Percentiles rank a stretch among this genome's conserved stretches.
Evolutionary conservation across 2,329 filamentous ascomycete genomes (phyloP).

Genomic region (Ascochyta koolunga): DNA sequence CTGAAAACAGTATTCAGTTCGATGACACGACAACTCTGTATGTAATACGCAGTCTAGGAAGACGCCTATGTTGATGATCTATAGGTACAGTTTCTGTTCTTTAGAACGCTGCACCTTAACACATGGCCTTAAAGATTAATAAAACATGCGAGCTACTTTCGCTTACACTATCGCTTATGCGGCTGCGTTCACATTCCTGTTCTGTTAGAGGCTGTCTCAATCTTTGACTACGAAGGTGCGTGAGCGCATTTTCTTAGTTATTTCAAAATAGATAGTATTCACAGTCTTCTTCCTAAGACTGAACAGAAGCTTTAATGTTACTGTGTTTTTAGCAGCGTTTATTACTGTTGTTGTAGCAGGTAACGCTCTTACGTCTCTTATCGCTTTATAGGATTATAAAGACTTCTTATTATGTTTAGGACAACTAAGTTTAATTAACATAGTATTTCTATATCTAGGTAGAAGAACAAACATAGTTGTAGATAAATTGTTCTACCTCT

Average conservation of each 20-base stretch:
- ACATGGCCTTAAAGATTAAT: neutral
- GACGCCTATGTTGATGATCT: neutral
- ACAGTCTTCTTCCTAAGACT: neutral
- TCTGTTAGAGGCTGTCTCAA: neutral
- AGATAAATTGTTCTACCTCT: neutral
- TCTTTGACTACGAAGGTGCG: neutral
- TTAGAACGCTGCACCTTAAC: neutral
- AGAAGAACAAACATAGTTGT: neutral
- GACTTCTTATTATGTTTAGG: neutral
- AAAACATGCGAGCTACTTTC: neutral
- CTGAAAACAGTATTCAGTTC: neutral
- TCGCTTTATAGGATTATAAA: neutral
- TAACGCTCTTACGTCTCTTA: neutral
- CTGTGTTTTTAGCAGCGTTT: neutral
- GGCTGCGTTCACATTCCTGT: neutral
- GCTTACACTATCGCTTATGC: neutral
- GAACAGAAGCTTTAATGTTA: neutral
- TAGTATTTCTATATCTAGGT: slow-evolving; percentile 1
- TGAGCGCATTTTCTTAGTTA: neutral
- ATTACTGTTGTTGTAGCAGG: neutral
- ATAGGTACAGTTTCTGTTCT: neutral
- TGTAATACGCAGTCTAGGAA: neutral
- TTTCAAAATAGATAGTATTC: neutral
- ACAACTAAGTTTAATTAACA: neutral
- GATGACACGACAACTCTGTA: too few relatives aligned